These are phyloP conservation scores for Suhomyces bokatorum DNA, from an alignment of 1,139 yeast species.

Conservation along the genomic window DNA sequence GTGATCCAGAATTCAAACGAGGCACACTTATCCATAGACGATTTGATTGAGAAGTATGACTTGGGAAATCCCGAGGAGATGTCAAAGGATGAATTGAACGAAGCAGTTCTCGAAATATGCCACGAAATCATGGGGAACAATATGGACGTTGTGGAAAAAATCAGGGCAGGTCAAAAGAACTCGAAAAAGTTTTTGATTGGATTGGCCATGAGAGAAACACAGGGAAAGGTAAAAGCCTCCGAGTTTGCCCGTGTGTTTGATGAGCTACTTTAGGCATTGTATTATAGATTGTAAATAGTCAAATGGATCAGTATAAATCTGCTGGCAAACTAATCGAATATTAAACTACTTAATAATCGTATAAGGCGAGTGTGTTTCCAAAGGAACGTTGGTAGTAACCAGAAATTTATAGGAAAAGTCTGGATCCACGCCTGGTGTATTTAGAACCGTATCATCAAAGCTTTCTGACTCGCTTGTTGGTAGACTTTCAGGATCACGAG, in stretches of 20 bases:
- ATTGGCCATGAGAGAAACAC: conserved; percentile 74
- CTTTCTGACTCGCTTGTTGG: background rate
- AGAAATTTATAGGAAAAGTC: background rate
- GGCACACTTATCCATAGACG: conserved; percentile 30
- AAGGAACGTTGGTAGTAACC: background rate
- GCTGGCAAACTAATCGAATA: too few relatives aligned
- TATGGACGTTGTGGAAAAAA: conserved; percentile 57
- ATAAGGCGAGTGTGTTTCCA: too few relatives aligned
- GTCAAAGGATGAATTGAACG: conserved; percentile 32
- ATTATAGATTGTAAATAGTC: conserved; percentile 1
- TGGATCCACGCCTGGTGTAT: background rate
- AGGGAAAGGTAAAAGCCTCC: conserved; percentile 62
- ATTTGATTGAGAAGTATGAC: conserved; percentile 57
- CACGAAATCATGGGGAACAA: conserved; percentile 50
- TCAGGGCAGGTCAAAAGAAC: conserved; percentile 58
- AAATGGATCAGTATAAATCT: too few relatives aligned
- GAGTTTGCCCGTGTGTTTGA: conserved; percentile 48
- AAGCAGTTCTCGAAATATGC: conserved; percentile 55
- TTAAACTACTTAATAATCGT: too few relatives aligned
- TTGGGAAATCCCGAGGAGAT: conserved; percentile 42
- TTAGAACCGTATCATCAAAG: too few relatives aligned
- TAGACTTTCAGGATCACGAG: too few relatives aligned
- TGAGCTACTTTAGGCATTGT: conserved; percentile 18
- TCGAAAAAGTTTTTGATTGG: conserved; percentile 80
- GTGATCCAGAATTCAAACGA: conserved; percentile 51